A percentile compares a stretch with the other conserved stretches of the same genome.
Evolutionary conservation across 2,329 filamentous ascomycete species (phyloP).

Genomic region (Aspergillus jensenii): DNA sequence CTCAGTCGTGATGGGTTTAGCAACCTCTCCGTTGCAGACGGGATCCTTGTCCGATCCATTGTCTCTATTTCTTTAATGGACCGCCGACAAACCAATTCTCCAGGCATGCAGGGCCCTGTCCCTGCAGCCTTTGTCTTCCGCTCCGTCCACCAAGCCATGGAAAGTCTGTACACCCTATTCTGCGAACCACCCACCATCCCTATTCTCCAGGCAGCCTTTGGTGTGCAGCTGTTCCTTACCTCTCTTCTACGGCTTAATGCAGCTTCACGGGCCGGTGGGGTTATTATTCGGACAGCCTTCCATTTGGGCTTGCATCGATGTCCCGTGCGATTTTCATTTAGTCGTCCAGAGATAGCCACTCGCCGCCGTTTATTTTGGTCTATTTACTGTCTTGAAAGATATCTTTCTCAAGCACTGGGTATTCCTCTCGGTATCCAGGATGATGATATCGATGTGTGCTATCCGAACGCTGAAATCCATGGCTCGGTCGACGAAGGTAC

Average conservation of each 20-base stretch:
- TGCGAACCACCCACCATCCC: slow-evolving; percentile 49
- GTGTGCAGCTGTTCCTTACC: slow-evolving; percentile 56
- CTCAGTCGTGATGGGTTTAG: slow-evolving; percentile 35
- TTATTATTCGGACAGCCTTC: slow-evolving; percentile 56
- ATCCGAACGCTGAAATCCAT: slow-evolving; percentile 51
- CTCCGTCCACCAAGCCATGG: slow-evolving; percentile 52
- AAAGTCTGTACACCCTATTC: slow-evolving; percentile 50
- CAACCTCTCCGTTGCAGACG: slow-evolving; percentile 36
- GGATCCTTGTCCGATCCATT: slow-evolving; percentile 49
- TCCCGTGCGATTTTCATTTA: slow-evolving; percentile 54
- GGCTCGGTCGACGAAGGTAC: slow-evolving; percentile 4
- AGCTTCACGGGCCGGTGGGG: slow-evolving; percentile 56
- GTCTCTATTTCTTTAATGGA: slow-evolving; percentile 57
- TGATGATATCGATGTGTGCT: slow-evolving; percentile 60
- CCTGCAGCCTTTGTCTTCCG: slow-evolving; percentile 49
- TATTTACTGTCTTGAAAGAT: slow-evolving; percentile 56
- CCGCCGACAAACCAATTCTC: slow-evolving; percentile 42
- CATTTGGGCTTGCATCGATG: slow-evolving; percentile 61
- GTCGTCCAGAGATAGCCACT: slow-evolving; percentile 46
- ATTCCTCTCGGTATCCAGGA: slow-evolving; percentile 57
- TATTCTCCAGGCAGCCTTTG: slow-evolving; percentile 52
- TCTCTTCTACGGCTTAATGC: slow-evolving; percentile 59
- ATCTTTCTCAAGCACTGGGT: slow-evolving; percentile 57
- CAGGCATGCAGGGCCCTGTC: slow-evolving; percentile 26
- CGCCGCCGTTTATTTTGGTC: slow-evolving; percentile 59